Base-by-base conservation (phyloP, 1,284 basidiomycete genomes). In the Abortiporus biennis region DNA sequence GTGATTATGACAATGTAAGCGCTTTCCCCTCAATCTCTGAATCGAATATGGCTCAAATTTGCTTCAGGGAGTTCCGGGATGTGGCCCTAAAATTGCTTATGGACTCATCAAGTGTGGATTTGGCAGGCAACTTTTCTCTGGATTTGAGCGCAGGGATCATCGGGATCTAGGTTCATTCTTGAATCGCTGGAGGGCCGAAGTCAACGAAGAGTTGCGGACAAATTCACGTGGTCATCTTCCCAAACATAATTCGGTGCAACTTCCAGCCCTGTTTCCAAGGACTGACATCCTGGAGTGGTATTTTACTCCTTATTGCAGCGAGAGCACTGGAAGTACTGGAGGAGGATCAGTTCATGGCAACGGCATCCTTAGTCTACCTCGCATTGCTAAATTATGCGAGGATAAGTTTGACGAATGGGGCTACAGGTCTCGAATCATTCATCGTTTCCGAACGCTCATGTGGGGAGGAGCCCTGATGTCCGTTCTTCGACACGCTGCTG, bases 1-100 rank as follows among this genome's bases (percentile, higher is more conserved):
- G 80, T 0, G 85, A 89, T 56, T 87, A 86, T 52, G 67, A 73
- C 38, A 63, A 66, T 5, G 75, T 72, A 21, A 22, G 56, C 48
- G 2, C 11, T 17, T 24, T 40, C 37, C 42, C 41, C 16, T 21
- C 44, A 52, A 20, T 39, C 49, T 22, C 36, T 11, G 23, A 13
- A 34, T 16, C 17, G n/a, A 19, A 34, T 36, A 21, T 22, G 6
- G 9, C 4, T 22, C 37, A 36, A 13, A 20, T 2, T 36, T 40
- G 11, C 2, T 29, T n/a, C 45, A 70, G 66, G 67, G 68, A 11
- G 50, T 68, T 2, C 48, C 52, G n/a, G 55, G 54, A 19, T 51
- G 65, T 37, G 68, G 69, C 13, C 54, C 56, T n/a, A 48, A 48
- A 6, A 57, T 57, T 30, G 64, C 65, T 8, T 59, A 61, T 46